Evolutionary conservation across 495 filamentous ascomycete species (phyloP).

Genomic region (Daldinia concentrica): DNA sequence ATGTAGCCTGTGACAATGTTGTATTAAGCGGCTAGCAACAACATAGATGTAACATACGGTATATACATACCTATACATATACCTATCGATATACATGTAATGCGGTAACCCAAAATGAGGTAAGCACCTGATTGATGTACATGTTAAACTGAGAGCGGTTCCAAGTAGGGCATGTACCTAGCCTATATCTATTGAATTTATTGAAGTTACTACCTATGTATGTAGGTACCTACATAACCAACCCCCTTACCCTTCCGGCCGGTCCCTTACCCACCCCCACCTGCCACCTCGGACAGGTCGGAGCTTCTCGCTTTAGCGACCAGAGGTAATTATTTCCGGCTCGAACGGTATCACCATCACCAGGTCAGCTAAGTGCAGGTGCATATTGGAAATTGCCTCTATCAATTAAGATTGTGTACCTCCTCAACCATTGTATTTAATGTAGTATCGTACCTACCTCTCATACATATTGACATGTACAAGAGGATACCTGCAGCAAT

Average conservation of each 20-base stretch:
- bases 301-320: conserved; percentile 27
- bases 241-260: conserved; percentile 13
- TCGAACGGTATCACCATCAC: neutral
- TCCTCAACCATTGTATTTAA: neutral
- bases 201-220: too few species aligned
- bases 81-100: neutral
- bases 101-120: too few species aligned
- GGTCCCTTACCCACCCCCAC: conserved; percentile 13
- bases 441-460: conserved; percentile 11
- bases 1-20: neutral
- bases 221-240: too few species aligned
- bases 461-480: neutral
- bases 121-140: too few species aligned
- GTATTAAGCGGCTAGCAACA: neutral
- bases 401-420: neutral
- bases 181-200: too few species aligned
- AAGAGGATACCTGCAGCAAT: neutral
- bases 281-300: conserved; percentile 27
- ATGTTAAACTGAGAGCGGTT: neutral
- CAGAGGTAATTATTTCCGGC: conserved; percentile 28
- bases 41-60: neutral
- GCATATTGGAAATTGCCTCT: neutral
- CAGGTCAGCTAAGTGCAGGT: neutral
- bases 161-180: neutral
- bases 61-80: neutral